phyloP scores from a whole-genome alignment of 352 stramenopile species.

The Phytophthora agathidicida region DNA sequence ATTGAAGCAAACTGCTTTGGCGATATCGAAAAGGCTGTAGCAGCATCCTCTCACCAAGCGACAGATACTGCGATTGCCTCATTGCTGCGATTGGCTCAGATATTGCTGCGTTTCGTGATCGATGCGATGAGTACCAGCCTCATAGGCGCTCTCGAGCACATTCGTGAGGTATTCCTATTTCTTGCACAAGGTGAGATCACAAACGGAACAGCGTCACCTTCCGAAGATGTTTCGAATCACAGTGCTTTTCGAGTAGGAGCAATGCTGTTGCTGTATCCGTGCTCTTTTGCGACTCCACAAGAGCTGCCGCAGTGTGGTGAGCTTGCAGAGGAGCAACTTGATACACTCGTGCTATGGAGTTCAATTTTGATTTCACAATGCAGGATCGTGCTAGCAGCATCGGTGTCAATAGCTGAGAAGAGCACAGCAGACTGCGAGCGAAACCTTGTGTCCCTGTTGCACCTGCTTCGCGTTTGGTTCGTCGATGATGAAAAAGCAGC shows the following conservation, averaged over 20 bases:
- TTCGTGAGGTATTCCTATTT: constrained; percentile 30
- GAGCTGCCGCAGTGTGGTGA: constrained; percentile 50
- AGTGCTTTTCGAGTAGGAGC: constrained; percentile 25
- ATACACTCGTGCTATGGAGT: constrained; percentile 49
- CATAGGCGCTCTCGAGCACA: constrained; percentile 58
- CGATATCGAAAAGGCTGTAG: constrained; percentile 25
- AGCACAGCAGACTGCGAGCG: neutral
- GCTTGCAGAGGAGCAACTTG: constrained; percentile 48
- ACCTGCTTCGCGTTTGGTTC: constrained; percentile 22
- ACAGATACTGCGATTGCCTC: neutral
- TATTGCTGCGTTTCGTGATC: constrained; percentile 56
- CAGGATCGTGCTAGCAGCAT: constrained; percentile 20
- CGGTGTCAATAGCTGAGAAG: neutral
- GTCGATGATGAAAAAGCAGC: constrained; percentile 5
- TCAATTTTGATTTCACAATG: constrained; percentile 56
- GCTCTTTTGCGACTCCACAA: constrained; percentile 34
- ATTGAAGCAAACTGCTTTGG: constrained; percentile 35
- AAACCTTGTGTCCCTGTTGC: constrained; percentile 14
- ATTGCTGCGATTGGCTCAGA: constrained; percentile 23
- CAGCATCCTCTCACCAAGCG: neutral
- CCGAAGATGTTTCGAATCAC: neutral
- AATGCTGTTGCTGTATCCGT: constrained; percentile 45
- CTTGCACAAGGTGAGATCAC: constrained; percentile 8
- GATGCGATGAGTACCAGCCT: constrained; percentile 58
- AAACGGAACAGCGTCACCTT: neutral